These are phyloP conservation scores for Bauhinia variegata DNA, from an alignment of 306 rosid species.

Conservation along the genomic window DNA sequence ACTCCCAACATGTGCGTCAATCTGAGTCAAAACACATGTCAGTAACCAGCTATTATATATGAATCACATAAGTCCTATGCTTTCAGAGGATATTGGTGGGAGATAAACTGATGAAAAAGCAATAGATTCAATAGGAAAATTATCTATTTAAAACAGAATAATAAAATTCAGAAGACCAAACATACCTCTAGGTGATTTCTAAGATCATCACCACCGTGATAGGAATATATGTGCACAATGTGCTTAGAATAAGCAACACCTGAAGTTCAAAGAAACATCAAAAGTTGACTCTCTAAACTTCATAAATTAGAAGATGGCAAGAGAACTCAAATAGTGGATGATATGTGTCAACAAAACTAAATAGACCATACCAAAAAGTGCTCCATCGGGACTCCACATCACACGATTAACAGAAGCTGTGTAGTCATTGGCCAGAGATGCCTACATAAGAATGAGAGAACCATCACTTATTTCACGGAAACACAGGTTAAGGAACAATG, in stretches of 20 bases:
- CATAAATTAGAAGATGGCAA: conserved; percentile 18
- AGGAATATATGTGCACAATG: conserved; percentile 89
- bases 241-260: conserved; percentile 99
- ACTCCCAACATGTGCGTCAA: conserved; percentile 94
- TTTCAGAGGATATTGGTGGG: conserved; percentile 10
- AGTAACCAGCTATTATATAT: conserved; percentile 28
- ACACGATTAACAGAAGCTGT: conserved; percentile 88
- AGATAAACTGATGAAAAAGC: conserved; percentile 19
- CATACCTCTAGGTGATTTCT: conserved; percentile 94
- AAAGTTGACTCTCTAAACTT: conserved; percentile 4
- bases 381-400: conserved; percentile 97
- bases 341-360: conserved; percentile 10
- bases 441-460: conserved; percentile 54
- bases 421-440: conserved; percentile 73
- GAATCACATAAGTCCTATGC: conserved; percentile 19
- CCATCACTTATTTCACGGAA: conserved; percentile 32
- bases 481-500: conserved; percentile 8
- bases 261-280: conserved; percentile 47
- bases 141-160: conserved; percentile 23
- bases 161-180: conserved; percentile 25
- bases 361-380: conserved; percentile 68
- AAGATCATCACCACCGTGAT: conserved; percentile 85
- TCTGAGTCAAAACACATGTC: conserved; percentile 53
- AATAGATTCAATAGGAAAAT: conserved; percentile 4
- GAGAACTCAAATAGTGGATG: conserved; percentile 12